phyloP scores from a whole-genome alignment of 805 yeast genomes.

The Yamadazyma kitorensis region DNA sequence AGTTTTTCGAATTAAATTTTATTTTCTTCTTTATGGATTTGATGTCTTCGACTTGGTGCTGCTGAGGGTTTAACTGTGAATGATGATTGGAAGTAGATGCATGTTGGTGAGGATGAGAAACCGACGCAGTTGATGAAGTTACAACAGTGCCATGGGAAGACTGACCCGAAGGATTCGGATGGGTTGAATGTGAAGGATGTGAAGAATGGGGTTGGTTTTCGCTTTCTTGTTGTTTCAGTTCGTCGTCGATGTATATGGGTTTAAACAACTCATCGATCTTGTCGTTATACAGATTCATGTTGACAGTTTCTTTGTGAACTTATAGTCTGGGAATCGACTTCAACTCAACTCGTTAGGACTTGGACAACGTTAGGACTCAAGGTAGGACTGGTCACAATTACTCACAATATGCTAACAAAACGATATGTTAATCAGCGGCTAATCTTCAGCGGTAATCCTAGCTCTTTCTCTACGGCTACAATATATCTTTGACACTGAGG shows the following conservation, averaged over 20 bases:
- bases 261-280: conserved; percentile 13
- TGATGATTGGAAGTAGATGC: conserved; percentile 1
- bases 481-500: no score
- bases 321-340: no score
- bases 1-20: conserved; percentile 6
- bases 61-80: background rate
- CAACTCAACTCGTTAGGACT: no score
- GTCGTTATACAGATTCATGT: conserved; percentile 9
- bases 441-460: no score
- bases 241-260: conserved; percentile 13
- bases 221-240: conserved; percentile 3
- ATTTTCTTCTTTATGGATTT: conserved; percentile 4
- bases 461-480: no score
- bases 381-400: no score
- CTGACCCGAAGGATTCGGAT: no score
- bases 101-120: background rate
- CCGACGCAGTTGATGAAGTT: conserved; percentile 1
- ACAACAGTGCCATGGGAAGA: no score
- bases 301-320: no score
- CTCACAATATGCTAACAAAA: no score
- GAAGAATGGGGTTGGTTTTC: conserved; percentile 1
- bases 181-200: conserved; percentile 8
- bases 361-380: no score
- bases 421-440: no score
- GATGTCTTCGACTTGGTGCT: conserved; percentile 3